Conservation (phyloP, 371 early-diverging fungal genomes). For the Choanephora cucurbitarum region DNA sequence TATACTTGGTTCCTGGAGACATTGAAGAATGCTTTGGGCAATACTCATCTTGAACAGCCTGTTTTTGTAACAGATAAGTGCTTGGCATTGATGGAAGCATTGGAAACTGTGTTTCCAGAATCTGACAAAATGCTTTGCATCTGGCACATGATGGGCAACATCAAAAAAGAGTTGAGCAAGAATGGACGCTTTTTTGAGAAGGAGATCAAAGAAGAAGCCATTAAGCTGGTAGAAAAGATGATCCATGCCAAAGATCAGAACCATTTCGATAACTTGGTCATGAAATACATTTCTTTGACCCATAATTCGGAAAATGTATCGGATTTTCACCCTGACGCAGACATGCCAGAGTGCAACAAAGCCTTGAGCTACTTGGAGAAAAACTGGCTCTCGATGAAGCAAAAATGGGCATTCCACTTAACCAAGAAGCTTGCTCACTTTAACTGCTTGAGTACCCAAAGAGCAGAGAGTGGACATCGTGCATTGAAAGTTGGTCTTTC, state of each 20-base stretch:
- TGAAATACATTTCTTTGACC: neutral
- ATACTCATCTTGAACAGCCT: neutral
- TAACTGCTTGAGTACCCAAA: neutral
- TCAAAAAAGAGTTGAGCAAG: neutral
- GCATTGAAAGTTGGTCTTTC: neutral
- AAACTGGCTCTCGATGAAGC: neutral
- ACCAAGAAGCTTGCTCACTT: neutral
- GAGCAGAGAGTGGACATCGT: neutral
- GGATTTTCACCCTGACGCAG: neutral
- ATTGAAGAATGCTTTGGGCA: neutral
- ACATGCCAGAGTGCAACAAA: neutral
- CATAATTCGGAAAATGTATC: neutral
- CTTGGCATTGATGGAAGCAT: neutral
- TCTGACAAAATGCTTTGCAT: neutral
- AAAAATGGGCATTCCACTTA: neutral
- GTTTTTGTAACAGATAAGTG: slow-evolving; percentile 3
- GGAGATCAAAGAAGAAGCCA: neutral
- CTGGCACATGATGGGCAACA: slow-evolving; percentile 4
- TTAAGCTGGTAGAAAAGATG: neutral
- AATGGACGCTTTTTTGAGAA: neutral
- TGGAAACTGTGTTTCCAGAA: neutral
- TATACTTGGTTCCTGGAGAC: neutral
- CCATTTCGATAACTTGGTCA: neutral
- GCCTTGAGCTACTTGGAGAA: neutral
- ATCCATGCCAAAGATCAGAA: neutral